A percentile compares a stretch with the other conserved stretches of the same genome.
phyloP scores from a whole-genome alignment of 768 basidiomycete genomes.

The Rhodosporidiobolus sp. region DNA sequence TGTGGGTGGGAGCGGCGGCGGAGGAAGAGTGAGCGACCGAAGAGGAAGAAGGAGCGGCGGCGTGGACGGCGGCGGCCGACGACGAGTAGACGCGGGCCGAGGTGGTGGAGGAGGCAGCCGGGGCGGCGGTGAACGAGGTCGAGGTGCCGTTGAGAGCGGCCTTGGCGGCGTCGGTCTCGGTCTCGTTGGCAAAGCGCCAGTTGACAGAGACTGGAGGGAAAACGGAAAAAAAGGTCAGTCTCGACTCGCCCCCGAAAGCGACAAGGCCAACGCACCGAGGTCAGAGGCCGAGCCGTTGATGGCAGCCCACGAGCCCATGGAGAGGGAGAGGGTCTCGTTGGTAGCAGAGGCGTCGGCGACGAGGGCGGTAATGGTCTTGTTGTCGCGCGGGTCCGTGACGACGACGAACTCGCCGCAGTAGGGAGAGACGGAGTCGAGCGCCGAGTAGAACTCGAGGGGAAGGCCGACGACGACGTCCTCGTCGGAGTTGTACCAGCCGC shows the following conservation, averaged over 20 bases:
- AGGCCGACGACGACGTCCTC: conserved; percentile 50
- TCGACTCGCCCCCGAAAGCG: conserved; percentile 54
- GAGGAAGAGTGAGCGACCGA: conserved; percentile 26
- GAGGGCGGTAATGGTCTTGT: conserved; percentile 60
- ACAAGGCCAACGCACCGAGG: conserved; percentile 5
- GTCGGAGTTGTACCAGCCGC: conserved; percentile 62
- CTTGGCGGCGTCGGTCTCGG: conserved; percentile 50
- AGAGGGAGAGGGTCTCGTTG: conserved; percentile 30
- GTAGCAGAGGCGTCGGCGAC: conserved; percentile 64
- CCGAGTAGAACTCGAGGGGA: conserved; percentile 58
- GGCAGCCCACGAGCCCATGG: conserved; percentile 51
- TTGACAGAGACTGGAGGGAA: conserved; percentile 7
- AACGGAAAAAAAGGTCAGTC: conserved; percentile 52
- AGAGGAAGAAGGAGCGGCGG: conserved; percentile 27
- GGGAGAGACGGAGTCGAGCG: conserved; percentile 49
- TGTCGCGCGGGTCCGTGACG: conserved; percentile 62
- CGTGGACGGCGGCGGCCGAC: conserved; percentile 43
- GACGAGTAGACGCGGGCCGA: conserved; percentile 42
- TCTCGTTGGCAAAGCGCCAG: conserved; percentile 39
- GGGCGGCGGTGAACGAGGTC: conserved; percentile 43
- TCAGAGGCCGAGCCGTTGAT: conserved; percentile 6
- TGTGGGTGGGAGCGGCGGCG: conserved; percentile 1
- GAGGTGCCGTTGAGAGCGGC: conserved; percentile 55
- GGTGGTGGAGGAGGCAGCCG: conserved; percentile 27
- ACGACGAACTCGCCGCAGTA: conserved; percentile 66